These are phyloP conservation scores for Suillus tomentosus DNA, from an alignment of 768 basidiomycete genomes.

Conservation along the genomic window DNA sequence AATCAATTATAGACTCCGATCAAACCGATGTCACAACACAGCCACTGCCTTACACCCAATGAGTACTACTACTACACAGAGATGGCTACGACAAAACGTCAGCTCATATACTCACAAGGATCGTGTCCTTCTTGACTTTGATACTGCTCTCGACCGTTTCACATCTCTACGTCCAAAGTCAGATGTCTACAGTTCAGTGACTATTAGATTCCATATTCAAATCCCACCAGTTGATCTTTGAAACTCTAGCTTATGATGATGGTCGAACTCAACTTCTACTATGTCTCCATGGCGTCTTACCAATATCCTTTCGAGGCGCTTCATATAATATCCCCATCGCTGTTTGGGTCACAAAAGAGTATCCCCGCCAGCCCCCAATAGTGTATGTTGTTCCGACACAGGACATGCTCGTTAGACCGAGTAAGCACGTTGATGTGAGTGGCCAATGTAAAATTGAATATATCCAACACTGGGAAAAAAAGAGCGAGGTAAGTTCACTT, in stretches of 20 bases:
- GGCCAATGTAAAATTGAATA: constrained; percentile 74
- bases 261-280: constrained; percentile 91
- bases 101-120: constrained; percentile 56
- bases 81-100: constrained; percentile 70
- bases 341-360: constrained; percentile 84
- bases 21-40: neutral
- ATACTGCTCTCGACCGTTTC: constrained; percentile 55
- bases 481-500: constrained; percentile 68
- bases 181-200: constrained; percentile 69
- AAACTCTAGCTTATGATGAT: constrained; percentile 79
- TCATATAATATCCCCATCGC: constrained; percentile 94
- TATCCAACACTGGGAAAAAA: constrained; percentile 74
- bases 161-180: constrained; percentile 72
- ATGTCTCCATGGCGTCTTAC: constrained; percentile 88
- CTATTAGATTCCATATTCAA: constrained; percentile 16
- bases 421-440: constrained; percentile 76
- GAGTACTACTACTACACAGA: constrained; percentile 38
- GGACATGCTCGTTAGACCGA: constrained; percentile 85
- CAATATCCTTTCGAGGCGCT: constrained; percentile 73
- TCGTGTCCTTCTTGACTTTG: constrained; percentile 64
- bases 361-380: constrained; percentile 82
- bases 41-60: constrained; percentile 12
- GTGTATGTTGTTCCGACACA: constrained; percentile 89
- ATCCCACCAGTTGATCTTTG: constrained; percentile 15
- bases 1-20: neutral